Evolutionary conservation across 305 asterid genomes (phyloP).

Genomic region (Caryopteris hybrid): DNA sequence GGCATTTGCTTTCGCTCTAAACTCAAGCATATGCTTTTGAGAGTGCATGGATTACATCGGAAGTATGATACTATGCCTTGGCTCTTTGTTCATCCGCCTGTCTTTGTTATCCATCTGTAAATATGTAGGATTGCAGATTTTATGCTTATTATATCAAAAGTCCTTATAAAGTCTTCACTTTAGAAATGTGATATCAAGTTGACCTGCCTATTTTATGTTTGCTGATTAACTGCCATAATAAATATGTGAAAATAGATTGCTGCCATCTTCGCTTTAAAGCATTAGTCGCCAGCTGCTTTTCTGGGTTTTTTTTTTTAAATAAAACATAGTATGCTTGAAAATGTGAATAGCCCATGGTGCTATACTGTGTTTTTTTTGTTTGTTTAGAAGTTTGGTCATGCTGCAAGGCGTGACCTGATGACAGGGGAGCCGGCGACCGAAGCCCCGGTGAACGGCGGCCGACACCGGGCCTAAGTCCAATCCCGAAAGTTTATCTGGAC

Average conservation of each 20-base stretch:
- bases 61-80: slow-evolving; percentile 1
- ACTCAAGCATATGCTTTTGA: slow-evolving; percentile 25
- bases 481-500: too few species aligned
- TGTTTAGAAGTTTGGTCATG: too few species aligned
- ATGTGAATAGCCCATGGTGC: too few species aligned
- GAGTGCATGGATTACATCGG: too few species aligned
- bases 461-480: too few species aligned
- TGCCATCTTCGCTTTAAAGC: not conserved
- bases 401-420: too few species aligned
- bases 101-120: slow-evolving; percentile 28
- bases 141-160: slow-evolving; percentile 19
- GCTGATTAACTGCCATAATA: slow-evolving; percentile 14
- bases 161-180: slow-evolving; percentile 14
- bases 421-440: too few species aligned
- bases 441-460: too few species aligned
- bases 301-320: too few species aligned
- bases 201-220: not conserved
- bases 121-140: slow-evolving; percentile 26
- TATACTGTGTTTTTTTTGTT: too few species aligned
- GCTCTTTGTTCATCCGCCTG: not conserved
- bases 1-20: slow-evolving; percentile 22
- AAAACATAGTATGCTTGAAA: not conserved
- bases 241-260: not conserved
- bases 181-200: slow-evolving; percentile 19
- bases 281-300: too few species aligned